Base-by-base conservation (phyloP, 176 grass and related monocot species). In the Eleusine indica region DNA sequence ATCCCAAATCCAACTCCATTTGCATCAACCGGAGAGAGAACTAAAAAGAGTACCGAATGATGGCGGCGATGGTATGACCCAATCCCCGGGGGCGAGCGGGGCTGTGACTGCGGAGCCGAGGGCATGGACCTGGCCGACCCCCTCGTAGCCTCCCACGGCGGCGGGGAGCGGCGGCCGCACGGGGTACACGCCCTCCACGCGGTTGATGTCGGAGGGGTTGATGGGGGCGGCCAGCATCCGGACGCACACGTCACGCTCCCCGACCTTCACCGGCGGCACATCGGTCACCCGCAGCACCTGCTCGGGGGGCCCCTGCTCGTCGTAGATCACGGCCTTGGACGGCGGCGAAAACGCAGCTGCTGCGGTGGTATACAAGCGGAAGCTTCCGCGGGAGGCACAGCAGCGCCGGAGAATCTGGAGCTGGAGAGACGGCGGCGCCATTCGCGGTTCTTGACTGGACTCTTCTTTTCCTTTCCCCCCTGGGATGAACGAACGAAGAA, bases 141-240 rank as follows among this genome's bases (percentile, higher is more conserved):
- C 95, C 81, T 97, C 95, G 82, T 98, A 95, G 2, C 95, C 95
- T 15, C 82, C 95, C 22, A 98, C 63, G 30, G 95, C 95, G 29
- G 87, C 92, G 32, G 92, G 92, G 17, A 95, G 75, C 35, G 82
- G 80, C 40, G 92, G 95, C 76, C 87, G 85, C 25, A 95, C 91
- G 70, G 92, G 95, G 86, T 98, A 94, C n/a, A 98, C 92, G 47
- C 95, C 95, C 91, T 97, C 88, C 28, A 98, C 70, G 39, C 92
- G 88, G 73, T 98, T 98, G 79, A 98, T 90, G 73, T 98, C 95
- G 5, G 95, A 98, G 25, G 95, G 95, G 88, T 98, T 98, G 86
- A 98, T 98, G 47, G 95, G 95, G 38, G 95, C 71, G 9, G 95
- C 95, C 49, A 98, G 85, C 92, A 98, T 98, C 80, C 49, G 87